Evolutionary conservation across 2,329 filamentous ascomycete species (phyloP).

Genomic region (Nannizziopsis barbatae): DNA sequence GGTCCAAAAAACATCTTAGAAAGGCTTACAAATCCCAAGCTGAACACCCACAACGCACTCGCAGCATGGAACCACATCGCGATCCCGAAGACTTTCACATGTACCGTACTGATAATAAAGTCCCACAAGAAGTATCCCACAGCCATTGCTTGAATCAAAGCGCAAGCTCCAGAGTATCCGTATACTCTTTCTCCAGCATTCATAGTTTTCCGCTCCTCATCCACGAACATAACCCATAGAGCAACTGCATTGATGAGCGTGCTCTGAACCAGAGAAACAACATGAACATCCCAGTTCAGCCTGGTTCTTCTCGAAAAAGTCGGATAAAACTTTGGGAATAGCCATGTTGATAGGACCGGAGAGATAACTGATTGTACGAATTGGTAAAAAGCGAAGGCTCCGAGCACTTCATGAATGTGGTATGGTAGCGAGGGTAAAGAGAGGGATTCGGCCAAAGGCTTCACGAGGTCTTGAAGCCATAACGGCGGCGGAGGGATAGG

Average conservation of each 20-base stretch:
- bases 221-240: slow-evolving; percentile 47
- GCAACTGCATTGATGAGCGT: slow-evolving; percentile 45
- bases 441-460: slow-evolving; percentile 43
- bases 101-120: slow-evolving; percentile 44
- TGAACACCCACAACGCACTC: slow-evolving; percentile 50
- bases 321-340: slow-evolving; percentile 47
- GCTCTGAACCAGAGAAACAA: slow-evolving; percentile 52
- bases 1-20: slow-evolving; percentile 8
- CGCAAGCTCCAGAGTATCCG: slow-evolving; percentile 50
- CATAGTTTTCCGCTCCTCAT: slow-evolving; percentile 47
- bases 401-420: slow-evolving; percentile 51
- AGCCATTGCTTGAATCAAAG: slow-evolving; percentile 50
- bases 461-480: slow-evolving; percentile 38
- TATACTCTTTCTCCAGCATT: slow-evolving; percentile 44
- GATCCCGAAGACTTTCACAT: slow-evolving; percentile 48
- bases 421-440: slow-evolving; percentile 46
- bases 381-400: slow-evolving; percentile 48
- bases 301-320: slow-evolving; percentile 45
- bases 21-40: slow-evolving; percentile 51
- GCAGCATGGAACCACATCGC: slow-evolving; percentile 54
- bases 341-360: slow-evolving; percentile 42
- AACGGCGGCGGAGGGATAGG: slow-evolving; percentile 40
- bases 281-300: slow-evolving; percentile 57
- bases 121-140: slow-evolving; percentile 57
- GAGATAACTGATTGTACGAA: slow-evolving; percentile 44